phyloP scores from a whole-genome alignment of 2,329 filamentous ascomycete genomes.

The Fusarium robinianum region DNA sequence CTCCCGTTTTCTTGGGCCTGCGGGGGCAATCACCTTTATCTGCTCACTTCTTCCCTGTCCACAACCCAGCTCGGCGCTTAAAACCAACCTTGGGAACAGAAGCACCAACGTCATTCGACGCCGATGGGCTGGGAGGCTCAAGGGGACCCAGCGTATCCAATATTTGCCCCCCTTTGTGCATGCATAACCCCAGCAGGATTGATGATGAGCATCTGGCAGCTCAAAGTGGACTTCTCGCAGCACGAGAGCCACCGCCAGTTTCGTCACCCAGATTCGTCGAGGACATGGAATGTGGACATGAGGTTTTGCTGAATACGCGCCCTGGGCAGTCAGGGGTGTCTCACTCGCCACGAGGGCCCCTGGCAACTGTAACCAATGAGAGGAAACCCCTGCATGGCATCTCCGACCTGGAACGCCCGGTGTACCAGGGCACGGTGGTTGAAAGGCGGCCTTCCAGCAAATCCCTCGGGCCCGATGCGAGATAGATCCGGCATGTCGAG shows the following conservation, averaged over 20 bases:
- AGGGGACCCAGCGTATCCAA: too few species aligned
- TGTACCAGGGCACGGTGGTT: slow-evolving; percentile 12
- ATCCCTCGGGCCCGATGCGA: slow-evolving; percentile 15
- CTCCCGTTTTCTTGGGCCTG: slow-evolving; percentile 21
- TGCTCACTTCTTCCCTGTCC: slow-evolving; percentile 19
- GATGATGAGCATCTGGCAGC: slow-evolving; percentile 11
- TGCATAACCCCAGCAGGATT: background rate
- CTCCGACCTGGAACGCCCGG: slow-evolving; percentile 18
- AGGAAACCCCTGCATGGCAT: background rate
- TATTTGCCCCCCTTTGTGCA: background rate
- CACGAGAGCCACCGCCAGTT: slow-evolving; percentile 15
- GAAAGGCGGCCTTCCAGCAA: slow-evolving; percentile 20
- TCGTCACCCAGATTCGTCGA: too few species aligned
- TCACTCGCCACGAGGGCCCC: background rate
- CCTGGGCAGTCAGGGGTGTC: slow-evolving; percentile 9
- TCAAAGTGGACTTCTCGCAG: background rate
- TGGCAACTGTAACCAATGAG: slow-evolving; percentile 13
- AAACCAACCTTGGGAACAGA: slow-evolving; percentile 15
- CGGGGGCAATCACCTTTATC: slow-evolving; percentile 25
- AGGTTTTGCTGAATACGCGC: too few species aligned
- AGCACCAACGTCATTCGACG: slow-evolving; percentile 34
- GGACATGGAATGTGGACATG: too few species aligned
- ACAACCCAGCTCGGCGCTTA: slow-evolving; percentile 34
- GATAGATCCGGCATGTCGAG: slow-evolving; percentile 4
- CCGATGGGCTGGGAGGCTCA: slow-evolving; percentile 24